These are phyloP conservation scores for Penicillium sclerotiorum DNA, from an alignment of 2,329 filamentous ascomycete species.

Conservation along the genomic window DNA sequence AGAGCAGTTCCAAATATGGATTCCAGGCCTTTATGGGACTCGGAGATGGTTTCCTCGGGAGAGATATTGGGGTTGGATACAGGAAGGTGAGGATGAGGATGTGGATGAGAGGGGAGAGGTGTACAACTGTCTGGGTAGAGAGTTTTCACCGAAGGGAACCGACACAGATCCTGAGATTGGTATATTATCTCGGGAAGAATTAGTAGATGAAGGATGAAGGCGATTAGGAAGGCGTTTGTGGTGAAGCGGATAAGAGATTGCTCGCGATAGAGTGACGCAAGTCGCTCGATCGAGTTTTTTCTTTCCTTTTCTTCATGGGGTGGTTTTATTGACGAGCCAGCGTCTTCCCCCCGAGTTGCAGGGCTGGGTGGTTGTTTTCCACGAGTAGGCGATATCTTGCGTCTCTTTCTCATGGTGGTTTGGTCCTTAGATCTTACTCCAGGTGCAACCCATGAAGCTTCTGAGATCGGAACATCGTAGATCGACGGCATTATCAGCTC, in stretches of 20 bases:
- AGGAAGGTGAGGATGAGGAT: constrained; percentile 3
- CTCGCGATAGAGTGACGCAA: constrained; percentile 4
- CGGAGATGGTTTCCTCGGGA: constrained; percentile 23
- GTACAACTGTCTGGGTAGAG: constrained; percentile 35
- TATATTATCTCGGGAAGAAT: constrained; percentile 39
- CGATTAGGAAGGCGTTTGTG: constrained; percentile 31
- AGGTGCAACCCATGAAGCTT: constrained; percentile 38
- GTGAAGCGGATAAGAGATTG: constrained; percentile 15
- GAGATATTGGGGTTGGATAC: constrained; percentile 15
- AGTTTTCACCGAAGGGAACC: constrained; percentile 23
- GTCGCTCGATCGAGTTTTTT: constrained; percentile 2
- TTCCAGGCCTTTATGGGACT: constrained; percentile 31
- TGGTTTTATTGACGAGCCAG: constrained; percentile 11
- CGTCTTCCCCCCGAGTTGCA: constrained; percentile 1
- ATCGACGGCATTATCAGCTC: constrained; percentile 47
- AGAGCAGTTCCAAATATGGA: constrained; percentile 33
- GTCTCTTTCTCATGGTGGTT: constrained; percentile 26
- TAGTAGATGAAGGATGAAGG: constrained; percentile 36
- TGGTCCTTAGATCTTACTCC: constrained; percentile 22
- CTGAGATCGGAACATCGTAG: constrained; percentile 35
- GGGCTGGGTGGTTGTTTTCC: neutral
- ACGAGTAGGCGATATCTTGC: constrained; percentile 14
- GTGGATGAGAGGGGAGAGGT: constrained; percentile 13
- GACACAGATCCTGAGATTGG: constrained; percentile 34
- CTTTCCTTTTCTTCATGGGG: constrained; percentile 1